Base-by-base conservation (phyloP, 2,329 filamentous ascomycete species). In the Pseudocercospora pini-densiflorae region DNA sequence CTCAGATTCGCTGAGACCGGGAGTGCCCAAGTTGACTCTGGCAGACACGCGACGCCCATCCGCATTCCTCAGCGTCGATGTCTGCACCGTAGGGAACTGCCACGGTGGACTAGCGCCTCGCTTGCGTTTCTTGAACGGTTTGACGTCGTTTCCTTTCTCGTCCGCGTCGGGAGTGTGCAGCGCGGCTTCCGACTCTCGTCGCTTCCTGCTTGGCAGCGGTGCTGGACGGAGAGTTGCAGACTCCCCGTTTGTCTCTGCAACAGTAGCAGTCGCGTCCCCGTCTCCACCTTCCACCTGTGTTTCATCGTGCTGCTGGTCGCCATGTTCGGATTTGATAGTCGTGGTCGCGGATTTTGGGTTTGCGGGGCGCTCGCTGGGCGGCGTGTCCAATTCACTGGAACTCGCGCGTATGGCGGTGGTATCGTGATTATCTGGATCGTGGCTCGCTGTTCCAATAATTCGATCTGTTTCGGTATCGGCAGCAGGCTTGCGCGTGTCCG, bases 91-190 rank as follows among this genome's bases (percentile, higher is more conserved):
- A 3, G 72, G 71, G 61, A 77, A 77, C 59, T 76, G 72, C 75
- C 76, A 77, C 47, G 76, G 76, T 16, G 76, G 76, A 24, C 72
- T 75, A 9, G 67, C 64, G 21, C 57, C 70, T 14, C 75, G 77
- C 77, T 88, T 88, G 68, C 88, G 89, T 76, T 90, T 88, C 79
- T 93, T 93, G 16, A 83, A 79, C 27, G 78, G 63, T 57, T 75
- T 31, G 51, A 43, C 14, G 23, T 55, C 59, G 51, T 63, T 59
- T 43, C 16, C 40, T 43, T 43, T 43, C 19, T 67, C 63, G 36
- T 33, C 51, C 12, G 60, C 47, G 19, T 62, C 59, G 36, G 68
- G 65, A 49, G 61, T 65, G n/a, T 63, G 65, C 62, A 72, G 67
- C 8, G 67, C 65, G 31, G 68, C 70, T 59, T 72, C 70, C 21